Conservation (phyloP, 495 filamentous ascomycete species). For the Aspergillus avenaceus region DNA sequence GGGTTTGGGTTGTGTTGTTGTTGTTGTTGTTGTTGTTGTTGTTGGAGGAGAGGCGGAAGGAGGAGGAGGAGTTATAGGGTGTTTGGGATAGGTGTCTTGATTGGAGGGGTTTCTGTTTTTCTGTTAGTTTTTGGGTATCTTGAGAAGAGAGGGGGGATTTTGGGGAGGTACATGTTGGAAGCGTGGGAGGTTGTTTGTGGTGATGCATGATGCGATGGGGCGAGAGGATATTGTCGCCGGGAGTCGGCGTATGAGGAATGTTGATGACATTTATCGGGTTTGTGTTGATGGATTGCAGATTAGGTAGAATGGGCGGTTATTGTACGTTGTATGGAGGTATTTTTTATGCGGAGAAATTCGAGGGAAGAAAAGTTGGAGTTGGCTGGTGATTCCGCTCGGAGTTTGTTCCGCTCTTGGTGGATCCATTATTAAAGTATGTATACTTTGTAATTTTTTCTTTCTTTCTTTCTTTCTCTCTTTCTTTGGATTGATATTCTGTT, state of each 20-base stretch:
- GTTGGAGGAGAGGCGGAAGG: conserved; percentile 36
- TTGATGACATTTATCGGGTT: not conserved
- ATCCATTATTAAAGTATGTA: too few species aligned
- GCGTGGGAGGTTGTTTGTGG: not conserved
- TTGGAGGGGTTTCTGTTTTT: conserved; percentile 1
- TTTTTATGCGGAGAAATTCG: not conserved
- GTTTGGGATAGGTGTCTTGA: conserved; percentile 7
- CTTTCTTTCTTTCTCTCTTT: too few species aligned
- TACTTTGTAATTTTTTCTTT: too few species aligned
- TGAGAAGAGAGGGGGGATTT: conserved; percentile 9
- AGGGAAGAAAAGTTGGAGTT: too few species aligned
- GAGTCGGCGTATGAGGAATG: conserved; percentile 1
- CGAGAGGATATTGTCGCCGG: not conserved
- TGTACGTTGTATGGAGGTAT: too few species aligned
- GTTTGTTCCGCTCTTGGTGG: too few species aligned
- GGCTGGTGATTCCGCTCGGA: too few species aligned
- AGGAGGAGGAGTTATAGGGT: conserved; percentile 20
- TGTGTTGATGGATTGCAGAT: not conserved
- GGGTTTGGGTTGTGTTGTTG: not conserved
- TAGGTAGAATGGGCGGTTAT: too few species aligned
- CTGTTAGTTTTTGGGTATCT: too few species aligned
- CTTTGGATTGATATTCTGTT: too few species aligned
- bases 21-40: conserved; percentile 15
- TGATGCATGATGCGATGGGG: conserved; percentile 2
- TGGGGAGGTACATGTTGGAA: conserved; percentile 2